Base-by-base conservation (phyloP, 1,139 yeast species). In the Hansenula lynferdii region DNA sequence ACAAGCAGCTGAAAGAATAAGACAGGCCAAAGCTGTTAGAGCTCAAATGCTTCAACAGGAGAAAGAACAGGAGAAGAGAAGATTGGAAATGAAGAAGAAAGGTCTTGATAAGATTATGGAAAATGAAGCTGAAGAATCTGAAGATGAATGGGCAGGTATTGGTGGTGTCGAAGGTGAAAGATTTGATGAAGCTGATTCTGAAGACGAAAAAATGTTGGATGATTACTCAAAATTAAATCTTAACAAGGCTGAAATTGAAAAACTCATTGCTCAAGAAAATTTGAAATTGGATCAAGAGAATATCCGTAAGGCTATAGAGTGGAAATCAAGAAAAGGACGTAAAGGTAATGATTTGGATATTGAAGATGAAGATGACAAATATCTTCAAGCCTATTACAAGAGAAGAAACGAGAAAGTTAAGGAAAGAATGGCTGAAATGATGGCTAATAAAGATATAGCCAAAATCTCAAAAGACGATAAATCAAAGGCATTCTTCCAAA, bases 61-160 rank as follows among this genome's bases (percentile, higher is more conserved):
- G 44, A 62, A 61, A 21, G 65, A 63, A 44, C 67, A 69, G 28
- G 61, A 70, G 40, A 57, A 59, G 34, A 62, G 62, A 45, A 72
- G 69, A 45, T 58, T 64, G 22, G 63, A 59, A 28, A 42, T 65
- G 52, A 58, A 54, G 31, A 44, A 44, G 8, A 50, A 44, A 25
- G 67, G 67, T 22, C 43, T 61, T 2, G 55, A 51, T 17, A 52
- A 61, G 31, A 54, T 64, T 39, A 48, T 65, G 45, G 69, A 64
- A 41, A 55, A 58, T 44, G 96, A 90, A 65, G 98, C 98, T 33
- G 94, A 80, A 49, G 97, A 92, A 65, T 86, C 96, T 30, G 97
- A 92, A 47, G 97, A 90, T 66, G 97, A 90, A 64, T 90, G 95
- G 90, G 80, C 80, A 36, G 96, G 96, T 2, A 57, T 85, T 40